Percentiles rank a stretch among this genome's conserved stretches.
Conservation (phyloP, 805 yeast genomes). For the Wickerhamomyces subpelliculosus region DNA sequence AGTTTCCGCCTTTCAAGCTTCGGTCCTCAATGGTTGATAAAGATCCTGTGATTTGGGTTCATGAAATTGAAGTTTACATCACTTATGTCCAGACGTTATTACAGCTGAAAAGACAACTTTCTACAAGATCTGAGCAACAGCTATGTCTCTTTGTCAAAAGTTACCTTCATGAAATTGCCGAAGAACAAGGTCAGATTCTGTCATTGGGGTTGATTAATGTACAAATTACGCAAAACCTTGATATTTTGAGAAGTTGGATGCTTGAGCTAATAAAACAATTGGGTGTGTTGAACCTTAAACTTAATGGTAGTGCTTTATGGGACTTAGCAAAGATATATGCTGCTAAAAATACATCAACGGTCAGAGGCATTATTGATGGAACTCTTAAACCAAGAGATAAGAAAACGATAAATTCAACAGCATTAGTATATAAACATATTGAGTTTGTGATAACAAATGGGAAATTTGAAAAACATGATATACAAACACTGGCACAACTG, state of each 20-base stretch:
- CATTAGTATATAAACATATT: slow-evolving; percentile 47
- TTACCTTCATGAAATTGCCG: slow-evolving; percentile 53
- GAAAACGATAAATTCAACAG: slow-evolving; percentile 26
- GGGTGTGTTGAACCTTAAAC: slow-evolving; percentile 48
- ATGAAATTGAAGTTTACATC: slow-evolving; percentile 59
- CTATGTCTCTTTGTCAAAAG: slow-evolving; percentile 48
- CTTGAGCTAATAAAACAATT: slow-evolving; percentile 42
- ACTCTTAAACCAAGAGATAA: slow-evolving; percentile 23
- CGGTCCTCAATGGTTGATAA: slow-evolving; percentile 74
- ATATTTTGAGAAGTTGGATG: slow-evolving; percentile 35
- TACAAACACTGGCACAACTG: slow-evolving; percentile 10
- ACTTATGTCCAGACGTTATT: slow-evolving; percentile 35
- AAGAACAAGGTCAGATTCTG: slow-evolving; percentile 52
- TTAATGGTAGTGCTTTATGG: slow-evolving; percentile 62
- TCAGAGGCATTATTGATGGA: slow-evolving; percentile 52
- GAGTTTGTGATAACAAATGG: slow-evolving; percentile 32
- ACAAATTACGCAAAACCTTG: slow-evolving; percentile 51
- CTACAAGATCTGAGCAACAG: slow-evolving; percentile 52
- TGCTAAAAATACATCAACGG: slow-evolving; percentile 32
- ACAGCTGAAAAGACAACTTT: slow-evolving; percentile 31
- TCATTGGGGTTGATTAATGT: slow-evolving; percentile 70
- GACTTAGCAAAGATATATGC: slow-evolving; percentile 51
- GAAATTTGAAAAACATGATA: slow-evolving; percentile 14
- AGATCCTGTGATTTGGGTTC: slow-evolving; percentile 82
- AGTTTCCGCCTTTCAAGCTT: slow-evolving; percentile 68